Base-by-base conservation (phyloP, 148 eudicot genomes). In the Beta vulgaris region DNA sequence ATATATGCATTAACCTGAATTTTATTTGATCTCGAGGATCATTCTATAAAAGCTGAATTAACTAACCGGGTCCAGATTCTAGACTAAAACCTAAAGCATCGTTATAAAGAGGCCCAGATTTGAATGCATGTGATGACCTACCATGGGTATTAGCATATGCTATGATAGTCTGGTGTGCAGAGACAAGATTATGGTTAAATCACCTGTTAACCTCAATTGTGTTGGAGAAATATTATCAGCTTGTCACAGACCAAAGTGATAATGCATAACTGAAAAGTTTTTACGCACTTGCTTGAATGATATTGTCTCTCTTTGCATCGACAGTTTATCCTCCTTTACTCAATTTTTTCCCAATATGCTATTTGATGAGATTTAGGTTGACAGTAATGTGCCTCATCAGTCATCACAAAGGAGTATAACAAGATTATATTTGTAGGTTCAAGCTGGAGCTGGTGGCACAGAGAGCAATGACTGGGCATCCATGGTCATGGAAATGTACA, bases 391-490 rank as follows among this genome's bases (percentile, higher is more conserved):
- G 28, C 0, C 2, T 35, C 49, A 8, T 37, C 4, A 36, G 4
- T 44, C 26, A 8, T n/a, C n/a, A n/a, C n/a, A 25, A 53, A 39
- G 7, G 61, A 73, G 21, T 16, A 60, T 29, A 67, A 35, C 65
- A 75, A 66, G 36, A 19, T 32, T 19, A 57, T 26, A 14, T 48
- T 48, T 85, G 60, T 71, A 96, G 99, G 99, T 96, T 71, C 99
- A 96, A 82, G 97, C 97, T 67, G 99, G 99, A 75, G 97, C 98
- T 25, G 99, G 99, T 59, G 99, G 99, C 81, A 92, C 99, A 58
- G 98, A 96, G 84, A 92, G 99, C 84, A 96, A 83, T 85, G 99
- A 96, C 82, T 95, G 99, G 99, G 97, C 99, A 79, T 84, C 89
- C 57, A 95, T 92, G 90, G 94, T 95, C 60, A 85, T 90, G 88